Conservation (phyloP, 2,329 filamentous ascomycete species). For the Aspergillus sp. region DNA sequence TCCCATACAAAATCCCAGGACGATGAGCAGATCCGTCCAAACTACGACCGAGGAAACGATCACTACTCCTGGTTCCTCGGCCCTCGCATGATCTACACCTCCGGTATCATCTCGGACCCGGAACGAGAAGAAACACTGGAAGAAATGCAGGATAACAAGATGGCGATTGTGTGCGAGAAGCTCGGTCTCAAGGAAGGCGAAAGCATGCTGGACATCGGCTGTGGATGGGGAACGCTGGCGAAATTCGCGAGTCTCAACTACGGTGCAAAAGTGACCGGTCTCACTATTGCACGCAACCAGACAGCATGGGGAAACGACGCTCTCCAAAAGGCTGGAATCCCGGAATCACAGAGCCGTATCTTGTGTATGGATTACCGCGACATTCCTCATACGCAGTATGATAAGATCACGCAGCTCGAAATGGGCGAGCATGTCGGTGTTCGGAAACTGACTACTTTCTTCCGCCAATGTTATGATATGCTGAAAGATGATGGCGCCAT, state of each 20-base stretch:
- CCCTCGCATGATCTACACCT: conserved; percentile 30
- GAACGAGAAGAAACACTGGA: conserved; percentile 25
- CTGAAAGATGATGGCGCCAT: conserved; percentile 83
- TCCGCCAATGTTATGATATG: conserved; percentile 78
- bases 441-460: conserved; percentile 67
- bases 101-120: conserved; percentile 24
- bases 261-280: conserved; percentile 59
- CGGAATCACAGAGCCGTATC: conserved; percentile 75
- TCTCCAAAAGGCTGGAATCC: conserved; percentile 65
- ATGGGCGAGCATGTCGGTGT: conserved; percentile 94
- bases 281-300: conserved; percentile 83
- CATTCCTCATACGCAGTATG: conserved; percentile 68
- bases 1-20: conserved; percentile 24
- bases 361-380: conserved; percentile 92
- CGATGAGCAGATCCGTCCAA: conserved; percentile 26
- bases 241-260: conserved; percentile 81
- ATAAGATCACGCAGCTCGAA: conserved; percentile 87
- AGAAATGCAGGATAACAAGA: conserved; percentile 70
- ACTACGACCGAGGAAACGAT: conserved; percentile 29
- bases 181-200: conserved; percentile 70
- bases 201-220: conserved; percentile 77
- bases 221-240: conserved; percentile 84
- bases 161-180: conserved; percentile 84
- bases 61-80: conserved; percentile 30
- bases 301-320: conserved; percentile 84